Evolutionary conservation across 345 rosid species (phyloP).

Genomic region (Acer yangbiense): DNA sequence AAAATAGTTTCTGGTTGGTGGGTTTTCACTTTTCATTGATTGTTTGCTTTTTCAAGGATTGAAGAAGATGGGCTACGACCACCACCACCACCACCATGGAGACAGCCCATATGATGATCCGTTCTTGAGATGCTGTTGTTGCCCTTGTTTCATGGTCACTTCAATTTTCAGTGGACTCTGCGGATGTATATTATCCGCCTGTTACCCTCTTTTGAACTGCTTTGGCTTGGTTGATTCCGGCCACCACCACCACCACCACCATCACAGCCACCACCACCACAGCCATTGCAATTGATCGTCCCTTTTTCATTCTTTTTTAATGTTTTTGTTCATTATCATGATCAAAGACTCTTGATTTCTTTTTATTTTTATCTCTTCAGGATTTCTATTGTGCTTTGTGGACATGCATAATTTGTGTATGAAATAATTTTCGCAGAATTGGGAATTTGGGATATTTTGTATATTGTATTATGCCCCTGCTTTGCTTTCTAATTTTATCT

Average conservation of each 20-base stretch:
- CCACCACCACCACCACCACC: constrained; percentile 27
- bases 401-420: no score
- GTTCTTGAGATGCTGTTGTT: constrained; percentile 40
- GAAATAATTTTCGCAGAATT: no score
- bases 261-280: constrained; percentile 29
- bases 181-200: constrained; percentile 29
- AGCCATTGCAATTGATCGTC: constrained; percentile 14
- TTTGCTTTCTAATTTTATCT: no score
- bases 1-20: neutral
- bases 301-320: no score
- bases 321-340: no score
- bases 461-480: no score
- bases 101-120: constrained; percentile 35
- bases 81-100: constrained; percentile 21
- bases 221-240: constrained; percentile 30
- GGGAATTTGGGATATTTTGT: no score
- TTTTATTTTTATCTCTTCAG: no score
- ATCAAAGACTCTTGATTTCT: no score
- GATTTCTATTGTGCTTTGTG: no score
- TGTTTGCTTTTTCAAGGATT: neutral
- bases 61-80: constrained; percentile 19
- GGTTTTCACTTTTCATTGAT: constrained; percentile 12
- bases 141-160: constrained; percentile 37
- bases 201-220: constrained; percentile 41
- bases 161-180: constrained; percentile 31